Percentiles rank a stretch among this genome's conserved stretches.
Evolutionary conservation across 306 rosid genomes (phyloP).

Genomic region (Trifolium fragiferum): DNA sequence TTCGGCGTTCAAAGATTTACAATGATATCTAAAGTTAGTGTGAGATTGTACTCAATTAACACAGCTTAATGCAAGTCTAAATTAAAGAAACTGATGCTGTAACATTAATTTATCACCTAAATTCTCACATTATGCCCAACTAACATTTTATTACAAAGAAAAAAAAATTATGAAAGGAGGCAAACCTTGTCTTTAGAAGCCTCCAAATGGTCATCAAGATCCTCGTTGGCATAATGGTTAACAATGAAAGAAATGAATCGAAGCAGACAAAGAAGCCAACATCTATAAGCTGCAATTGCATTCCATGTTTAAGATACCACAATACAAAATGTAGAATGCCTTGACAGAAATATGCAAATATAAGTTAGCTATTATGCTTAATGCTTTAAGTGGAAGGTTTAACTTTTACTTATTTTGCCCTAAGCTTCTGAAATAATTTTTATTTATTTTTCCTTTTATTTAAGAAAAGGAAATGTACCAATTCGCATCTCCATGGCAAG

Average conservation of each 20-base stretch:
- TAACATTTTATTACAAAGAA: constrained; percentile 33
- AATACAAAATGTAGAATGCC: constrained; percentile 39
- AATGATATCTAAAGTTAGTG: background rate
- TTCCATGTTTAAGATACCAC: constrained; percentile 43
- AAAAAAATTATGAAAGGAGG: constrained; percentile 37
- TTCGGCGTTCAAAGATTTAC: constrained; percentile 13
- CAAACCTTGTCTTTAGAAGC: constrained; percentile 77
- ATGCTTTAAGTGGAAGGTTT: constrained; percentile 14
- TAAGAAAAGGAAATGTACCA: constrained; percentile 62
- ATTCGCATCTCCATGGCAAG: constrained; percentile 99
- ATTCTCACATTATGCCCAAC: constrained; percentile 38
- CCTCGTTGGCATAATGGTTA: constrained; percentile 97
- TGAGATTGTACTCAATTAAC: constrained; percentile 31
- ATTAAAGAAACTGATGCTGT: constrained; percentile 32
- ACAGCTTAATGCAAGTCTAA: constrained; percentile 29
- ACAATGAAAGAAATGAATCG: constrained; percentile 92
- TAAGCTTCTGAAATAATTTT: constrained; percentile 5
- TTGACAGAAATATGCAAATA: constrained; percentile 38
- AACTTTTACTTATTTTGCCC: constrained; percentile 2
- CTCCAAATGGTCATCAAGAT: constrained; percentile 76
- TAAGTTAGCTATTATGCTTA: constrained; percentile 28
- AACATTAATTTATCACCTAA: constrained; percentile 28
- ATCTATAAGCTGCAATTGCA: constrained; percentile 86
- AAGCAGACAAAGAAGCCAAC: constrained; percentile 98
- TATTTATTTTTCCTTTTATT: constrained; percentile 11